Evolutionary conservation across 306 rosid genomes (phyloP), one percentile per base, ranked within the genome.

Genomic region (Vicia sativa): DNA sequence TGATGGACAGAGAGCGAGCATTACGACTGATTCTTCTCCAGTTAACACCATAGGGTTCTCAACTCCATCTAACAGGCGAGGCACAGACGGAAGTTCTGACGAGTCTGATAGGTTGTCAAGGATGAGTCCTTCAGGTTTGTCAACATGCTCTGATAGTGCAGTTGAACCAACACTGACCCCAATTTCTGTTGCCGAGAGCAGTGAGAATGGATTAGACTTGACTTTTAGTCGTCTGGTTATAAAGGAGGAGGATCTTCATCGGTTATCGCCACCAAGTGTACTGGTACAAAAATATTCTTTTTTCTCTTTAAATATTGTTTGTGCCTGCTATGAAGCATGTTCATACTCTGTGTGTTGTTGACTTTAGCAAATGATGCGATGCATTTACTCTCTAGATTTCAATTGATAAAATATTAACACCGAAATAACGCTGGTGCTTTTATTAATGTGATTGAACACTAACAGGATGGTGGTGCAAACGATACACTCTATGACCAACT

Each of bases 401-500:
- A 35, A 18, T 11, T 39, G 57, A 56, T 48, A 7, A 16, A 21
- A 8, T 62, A 15, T 25, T 12, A 35, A 67, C 6, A 5, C n/a
- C 14, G 5, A 12, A 57, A 29, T 29, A 65, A 10, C 15, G 28
- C 41, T 61, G 62, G 61, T 67, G 42, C 62, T 52, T 62, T 67
- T 39, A 29, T 45, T 74, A 21, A 53, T 60, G 34, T 57, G 60
- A 50, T 73, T 76, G 78, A 65, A 75, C 61, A 52, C 70, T 72
- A 70, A 65, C 96, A 93, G 99, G 95, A 90, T 76, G 92, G 81
- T 71, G 82, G 82, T 53, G 70, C 72, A 68, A 79, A 84, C 31
- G 95, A 83, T 38, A 28, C 76, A 31, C 75, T 93, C 54, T 88
- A 79, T 69, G 81, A 90, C 74, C 95, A 83, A 75, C 87, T 85